A percentile compares a stretch with the other conserved stretches of the same genome.
Conservation (phyloP, 352 stramenopile species). For the Pythium rhizo-oryzae region DNA sequence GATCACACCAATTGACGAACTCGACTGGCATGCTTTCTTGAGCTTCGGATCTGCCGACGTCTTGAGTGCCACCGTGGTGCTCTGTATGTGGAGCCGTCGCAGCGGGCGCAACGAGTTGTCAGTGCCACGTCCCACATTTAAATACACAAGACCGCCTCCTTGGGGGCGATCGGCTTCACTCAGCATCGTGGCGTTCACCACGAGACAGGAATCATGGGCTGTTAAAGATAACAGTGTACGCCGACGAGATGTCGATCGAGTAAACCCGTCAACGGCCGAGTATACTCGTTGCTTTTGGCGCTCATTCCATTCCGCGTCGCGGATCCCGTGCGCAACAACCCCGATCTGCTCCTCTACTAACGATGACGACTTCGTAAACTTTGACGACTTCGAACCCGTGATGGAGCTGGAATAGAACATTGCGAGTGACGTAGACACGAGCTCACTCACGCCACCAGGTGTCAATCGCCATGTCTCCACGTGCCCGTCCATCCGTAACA, state of each 20-base stretch:
- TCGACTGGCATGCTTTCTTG: background rate
- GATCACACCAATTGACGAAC: slow-evolving; percentile 13
- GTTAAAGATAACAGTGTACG: slow-evolving; percentile 7
- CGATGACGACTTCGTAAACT: background rate
- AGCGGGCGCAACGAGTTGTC: slow-evolving; percentile 10
- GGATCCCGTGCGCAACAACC: background rate
- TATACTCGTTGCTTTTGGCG: background rate
- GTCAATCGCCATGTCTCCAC: slow-evolving; percentile 9
- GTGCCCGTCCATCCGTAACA: slow-evolving; percentile 11
- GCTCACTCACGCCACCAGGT: background rate
- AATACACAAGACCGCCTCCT: slow-evolving; percentile 5
- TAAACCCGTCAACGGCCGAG: slow-evolving; percentile 4
- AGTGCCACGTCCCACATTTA: background rate
- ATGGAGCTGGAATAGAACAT: background rate
- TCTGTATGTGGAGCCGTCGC: background rate
- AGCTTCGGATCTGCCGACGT: background rate
- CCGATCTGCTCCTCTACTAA: slow-evolving; percentile 11
- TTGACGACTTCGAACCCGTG: background rate
- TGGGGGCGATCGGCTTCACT: background rate
- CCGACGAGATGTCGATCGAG: background rate
- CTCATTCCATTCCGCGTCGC: background rate
- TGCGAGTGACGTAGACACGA: background rate
- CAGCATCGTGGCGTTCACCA: slow-evolving; percentile 23
- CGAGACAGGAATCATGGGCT: slow-evolving; percentile 10
- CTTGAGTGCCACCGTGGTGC: background rate